Evolutionary conservation across 805 yeast genomes (phyloP).

Genomic region (Cyberlindnera euphorbiae): DNA sequence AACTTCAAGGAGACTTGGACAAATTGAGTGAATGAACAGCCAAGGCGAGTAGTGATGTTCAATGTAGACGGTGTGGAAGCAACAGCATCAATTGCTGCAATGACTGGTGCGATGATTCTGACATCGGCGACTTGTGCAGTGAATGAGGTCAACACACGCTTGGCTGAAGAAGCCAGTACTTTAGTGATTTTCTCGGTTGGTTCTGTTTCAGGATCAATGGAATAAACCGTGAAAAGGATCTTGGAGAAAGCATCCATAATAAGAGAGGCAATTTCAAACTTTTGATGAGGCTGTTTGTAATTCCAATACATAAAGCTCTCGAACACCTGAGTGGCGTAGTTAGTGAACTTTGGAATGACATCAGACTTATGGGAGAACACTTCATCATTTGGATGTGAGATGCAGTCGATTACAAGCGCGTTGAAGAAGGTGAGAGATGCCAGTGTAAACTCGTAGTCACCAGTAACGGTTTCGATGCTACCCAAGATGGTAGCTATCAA

Average conservation of each 20-base stretch:
- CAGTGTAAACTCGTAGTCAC: conserved; percentile 61
- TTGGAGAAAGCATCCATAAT: conserved; percentile 51
- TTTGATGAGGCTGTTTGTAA: conserved; percentile 51
- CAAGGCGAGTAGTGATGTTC: conserved; percentile 39
- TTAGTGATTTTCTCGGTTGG: conserved; percentile 41
- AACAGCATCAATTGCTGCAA: conserved; percentile 44
- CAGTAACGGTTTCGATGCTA: conserved; percentile 64
- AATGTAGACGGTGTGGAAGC: conserved; percentile 32
- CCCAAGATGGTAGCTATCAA: conserved; percentile 58
- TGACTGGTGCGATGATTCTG: conserved; percentile 51
- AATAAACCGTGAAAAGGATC: conserved; percentile 49
- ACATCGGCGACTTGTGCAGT: conserved; percentile 46
- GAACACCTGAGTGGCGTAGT: conserved; percentile 60
- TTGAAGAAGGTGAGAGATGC: conserved; percentile 52
- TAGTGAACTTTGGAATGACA: conserved; percentile 48
- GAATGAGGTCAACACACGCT: conserved; percentile 49
- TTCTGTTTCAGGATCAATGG: conserved; percentile 39
- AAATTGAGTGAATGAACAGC: conserved; percentile 47
- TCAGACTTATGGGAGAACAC: conserved; percentile 41
- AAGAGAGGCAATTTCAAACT: conserved; percentile 53
- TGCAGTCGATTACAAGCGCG: conserved; percentile 43
- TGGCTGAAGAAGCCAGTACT: conserved; percentile 48
- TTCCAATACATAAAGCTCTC: conserved; percentile 74
- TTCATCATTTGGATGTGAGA: conserved; percentile 35
- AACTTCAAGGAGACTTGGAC: conserved; percentile 48